phyloP scores from a whole-genome alignment of 176 grass and related monocot species.

The Echinochloa phyllopogon region DNA sequence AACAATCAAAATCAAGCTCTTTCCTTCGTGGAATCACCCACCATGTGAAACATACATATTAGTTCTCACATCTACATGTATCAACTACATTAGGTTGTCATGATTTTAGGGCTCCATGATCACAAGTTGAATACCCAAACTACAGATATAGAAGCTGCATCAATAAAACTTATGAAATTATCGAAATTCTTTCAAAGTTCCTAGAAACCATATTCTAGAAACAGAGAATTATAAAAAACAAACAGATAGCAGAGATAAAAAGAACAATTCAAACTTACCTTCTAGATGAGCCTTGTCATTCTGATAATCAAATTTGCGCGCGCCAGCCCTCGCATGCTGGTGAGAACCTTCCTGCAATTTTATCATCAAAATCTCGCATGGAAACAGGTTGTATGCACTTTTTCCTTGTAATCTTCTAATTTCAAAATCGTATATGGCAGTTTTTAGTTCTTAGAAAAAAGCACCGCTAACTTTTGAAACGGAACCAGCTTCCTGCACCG shows the following conservation, averaged over 20 bases:
- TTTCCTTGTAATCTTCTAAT: not conserved
- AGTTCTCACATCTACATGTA: not conserved
- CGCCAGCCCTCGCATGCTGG: no score
- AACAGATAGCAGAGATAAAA: not conserved
- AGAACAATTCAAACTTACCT: not conserved
- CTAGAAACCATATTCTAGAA: not conserved
- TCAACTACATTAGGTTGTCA: not conserved
- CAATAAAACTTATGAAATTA: no score
- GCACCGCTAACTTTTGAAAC: not conserved
- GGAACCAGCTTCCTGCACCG: not conserved
- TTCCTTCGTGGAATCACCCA: no score
- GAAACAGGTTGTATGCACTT: not conserved
- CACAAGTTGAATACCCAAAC: not conserved
- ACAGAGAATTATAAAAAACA: no score
- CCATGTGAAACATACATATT: not conserved
- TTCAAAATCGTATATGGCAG: not conserved
- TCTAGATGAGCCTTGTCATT: not conserved
- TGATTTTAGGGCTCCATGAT: not conserved
- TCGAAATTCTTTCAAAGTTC: not conserved
- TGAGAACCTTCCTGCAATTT: no score
- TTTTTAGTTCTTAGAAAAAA: not conserved
- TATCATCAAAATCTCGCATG: not conserved
- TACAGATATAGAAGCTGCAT: not conserved
- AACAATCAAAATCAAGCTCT: not conserved
- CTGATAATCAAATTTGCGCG: not conserved